Evolutionary conservation across 176 grass and related monocot genomes (phyloP), one percentile per base, ranked within the genome.

Genomic region (Aegilops umbellulata): DNA sequence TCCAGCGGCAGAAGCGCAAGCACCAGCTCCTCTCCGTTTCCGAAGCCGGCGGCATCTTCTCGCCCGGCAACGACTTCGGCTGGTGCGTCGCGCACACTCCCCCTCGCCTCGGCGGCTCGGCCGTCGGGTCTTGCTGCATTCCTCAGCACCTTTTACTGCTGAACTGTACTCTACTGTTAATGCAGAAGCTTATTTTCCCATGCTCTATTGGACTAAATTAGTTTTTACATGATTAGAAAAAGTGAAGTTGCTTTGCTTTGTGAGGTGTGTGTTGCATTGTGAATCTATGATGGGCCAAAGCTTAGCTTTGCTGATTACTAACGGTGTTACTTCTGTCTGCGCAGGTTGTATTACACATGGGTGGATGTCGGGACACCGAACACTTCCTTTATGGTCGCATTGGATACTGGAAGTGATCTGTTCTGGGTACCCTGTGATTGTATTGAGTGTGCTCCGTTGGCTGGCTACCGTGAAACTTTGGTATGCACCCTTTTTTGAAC

Each of bases 401-500:
- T 99, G 86, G 97, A 96, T 93, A 90, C 97, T 86, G 97, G 97
- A 80, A 99, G 94, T 82, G 94, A 99, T 89, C 87, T 99, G 77
- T 93, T 99, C 70, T 96, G 97, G 97, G 89, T 99, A 27, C 97
- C 97, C 20, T 99, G 94, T 86, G 92, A 99, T 81, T 96, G 94
- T 79, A 90, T 99, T 24, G 76, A 91, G 67, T 99, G 97, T 34
- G 97, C 97, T 87, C 92, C 97, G 26, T 90, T 96, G 83, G 85
- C 94, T 84, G 77, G 94, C 85, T 94, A 96, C 85, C 94, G 78
- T 85, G 92, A 89, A 49, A 96, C 81, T 88, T 84, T 96, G 94
- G 94, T 99, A 96, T 23, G 80, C 76, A 65, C 82, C 39, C 13
- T 75, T 85, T 90, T 36, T 85, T 24, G 11, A 67, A 65, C 42